A percentile compares a stretch with the other conserved stretches of the same genome.
These are phyloP conservation scores for Plasmodium reichenowi DNA, from an alignment of 169 alveolate genomes.

Conservation along the genomic window DNA sequence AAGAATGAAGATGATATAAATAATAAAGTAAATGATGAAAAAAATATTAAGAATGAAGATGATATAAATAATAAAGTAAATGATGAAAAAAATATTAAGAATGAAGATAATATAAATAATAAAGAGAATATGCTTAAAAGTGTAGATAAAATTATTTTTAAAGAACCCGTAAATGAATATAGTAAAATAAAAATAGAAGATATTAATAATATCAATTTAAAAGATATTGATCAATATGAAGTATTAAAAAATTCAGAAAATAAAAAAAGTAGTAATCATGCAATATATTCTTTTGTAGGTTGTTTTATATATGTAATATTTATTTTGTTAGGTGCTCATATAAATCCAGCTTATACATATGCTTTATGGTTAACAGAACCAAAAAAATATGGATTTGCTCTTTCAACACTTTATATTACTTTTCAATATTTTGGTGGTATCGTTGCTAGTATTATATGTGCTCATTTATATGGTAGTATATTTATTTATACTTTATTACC, in stretches of 20 bases:
- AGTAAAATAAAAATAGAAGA: slow-evolving; percentile 66
- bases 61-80: slow-evolving; percentile 1
- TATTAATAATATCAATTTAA: slow-evolving; percentile 41
- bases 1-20: not conserved
- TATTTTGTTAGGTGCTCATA: slow-evolving; percentile 58
- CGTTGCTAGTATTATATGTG: slow-evolving; percentile 62
- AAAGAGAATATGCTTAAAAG: slow-evolving; percentile 26
- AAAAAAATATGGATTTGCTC: slow-evolving; percentile 67
- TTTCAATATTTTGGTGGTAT: slow-evolving; percentile 69
- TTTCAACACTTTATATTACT: slow-evolving; percentile 51
- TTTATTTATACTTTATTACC: slow-evolving; percentile 48
- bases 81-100: not conserved
- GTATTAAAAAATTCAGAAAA: slow-evolving; percentile 38
- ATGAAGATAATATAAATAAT: not conserved
- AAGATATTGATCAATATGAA: slow-evolving; percentile 30
- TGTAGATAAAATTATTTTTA: slow-evolving; percentile 45
- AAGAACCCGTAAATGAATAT: slow-evolving; percentile 49
- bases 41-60: not conserved
- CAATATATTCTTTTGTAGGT: slow-evolving; percentile 63
- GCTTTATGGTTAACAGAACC: slow-evolving; percentile 69
- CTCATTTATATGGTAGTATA: slow-evolving; percentile 70
- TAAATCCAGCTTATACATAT: slow-evolving; percentile 69
- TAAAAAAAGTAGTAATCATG: slow-evolving; percentile 47
- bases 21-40: slow-evolving; percentile 4
- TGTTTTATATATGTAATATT: slow-evolving; percentile 69